Evolutionary conservation across 768 basidiomycete species (phyloP).

Genomic region (Psilocybe subaeruginosa): DNA sequence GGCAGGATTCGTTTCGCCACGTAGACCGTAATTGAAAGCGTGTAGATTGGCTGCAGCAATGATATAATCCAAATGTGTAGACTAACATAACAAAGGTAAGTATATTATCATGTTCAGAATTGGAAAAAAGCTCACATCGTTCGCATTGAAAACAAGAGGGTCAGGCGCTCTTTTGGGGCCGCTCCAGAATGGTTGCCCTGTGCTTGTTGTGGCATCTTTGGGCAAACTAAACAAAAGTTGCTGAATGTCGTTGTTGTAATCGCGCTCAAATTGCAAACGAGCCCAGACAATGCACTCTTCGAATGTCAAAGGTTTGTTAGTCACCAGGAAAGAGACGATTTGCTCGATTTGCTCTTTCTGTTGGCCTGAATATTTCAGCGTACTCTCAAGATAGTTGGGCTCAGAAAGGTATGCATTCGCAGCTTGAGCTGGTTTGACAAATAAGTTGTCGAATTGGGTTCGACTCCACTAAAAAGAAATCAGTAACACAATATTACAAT

Average conservation of each 20-base stretch:
- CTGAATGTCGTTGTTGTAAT: slow-evolving; percentile 90
- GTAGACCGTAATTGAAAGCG: slow-evolving; percentile 97
- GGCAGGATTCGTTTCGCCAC: slow-evolving; percentile 80
- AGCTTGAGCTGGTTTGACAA: slow-evolving; percentile 91
- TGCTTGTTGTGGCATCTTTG: slow-evolving; percentile 89
- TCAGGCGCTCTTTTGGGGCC: slow-evolving; percentile 98
- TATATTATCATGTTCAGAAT: slow-evolving; percentile 14
- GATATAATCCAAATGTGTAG: slow-evolving; percentile 85
- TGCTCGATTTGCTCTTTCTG: slow-evolving; percentile 89
- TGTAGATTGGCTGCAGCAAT: slow-evolving; percentile 95
- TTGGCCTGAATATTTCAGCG: slow-evolving; percentile 89
- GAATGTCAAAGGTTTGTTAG: slow-evolving; percentile 91
- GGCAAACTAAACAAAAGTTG: slow-evolving; percentile 94
- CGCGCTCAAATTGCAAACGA: slow-evolving; percentile 90
- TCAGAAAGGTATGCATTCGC: slow-evolving; percentile 97
- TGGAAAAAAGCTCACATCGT: slow-evolving; percentile 61
- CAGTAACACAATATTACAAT: not conserved
- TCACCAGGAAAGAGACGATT: slow-evolving; percentile 87
- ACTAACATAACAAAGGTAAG: slow-evolving; percentile 42
- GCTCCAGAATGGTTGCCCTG: slow-evolving; percentile 98
- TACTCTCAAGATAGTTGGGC: slow-evolving; percentile 91
- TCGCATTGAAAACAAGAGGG: slow-evolving; percentile 82
- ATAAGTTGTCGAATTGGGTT: slow-evolving; percentile 88
- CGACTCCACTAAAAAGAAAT: slow-evolving; percentile 76
- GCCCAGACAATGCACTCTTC: slow-evolving; percentile 99